Evolutionary conservation across 352 stramenopile genomes (phyloP).

Genomic region (Globisporangium irregulare): DNA sequence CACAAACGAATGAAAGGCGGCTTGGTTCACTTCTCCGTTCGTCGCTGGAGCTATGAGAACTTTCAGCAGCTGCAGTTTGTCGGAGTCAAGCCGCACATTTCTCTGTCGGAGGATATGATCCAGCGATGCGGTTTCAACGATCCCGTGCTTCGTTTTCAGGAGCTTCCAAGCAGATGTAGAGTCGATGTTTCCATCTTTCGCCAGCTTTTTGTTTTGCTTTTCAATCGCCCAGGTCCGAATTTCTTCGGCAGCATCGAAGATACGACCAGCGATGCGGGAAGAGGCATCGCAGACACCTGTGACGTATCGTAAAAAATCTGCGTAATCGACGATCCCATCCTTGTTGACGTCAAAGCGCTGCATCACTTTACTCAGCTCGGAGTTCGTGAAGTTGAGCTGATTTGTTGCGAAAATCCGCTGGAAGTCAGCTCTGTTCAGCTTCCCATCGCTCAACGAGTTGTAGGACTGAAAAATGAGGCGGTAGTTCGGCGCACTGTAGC

Average conservation of each 20-base stretch:
- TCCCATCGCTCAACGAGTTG: slow-evolving; percentile 66
- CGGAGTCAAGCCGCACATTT: slow-evolving; percentile 43
- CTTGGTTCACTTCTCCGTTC: slow-evolving; percentile 64
- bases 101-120: slow-evolving; percentile 64
- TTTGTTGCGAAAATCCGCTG: slow-evolving; percentile 65
- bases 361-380: slow-evolving; percentile 76
- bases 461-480: slow-evolving; percentile 73
- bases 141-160: slow-evolving; percentile 53
- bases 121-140: slow-evolving; percentile 49
- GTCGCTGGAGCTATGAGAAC: slow-evolving; percentile 58
- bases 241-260: slow-evolving; percentile 63
- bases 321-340: slow-evolving; percentile 74
- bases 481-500: slow-evolving; percentile 67
- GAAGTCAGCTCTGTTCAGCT: slow-evolving; percentile 66
- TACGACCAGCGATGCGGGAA: slow-evolving; percentile 41
- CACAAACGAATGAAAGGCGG: slow-evolving; percentile 68
- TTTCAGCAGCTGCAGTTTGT: slow-evolving; percentile 54
- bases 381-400: slow-evolving; percentile 69
- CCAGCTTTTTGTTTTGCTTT: slow-evolving; percentile 73
- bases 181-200: slow-evolving; percentile 79
- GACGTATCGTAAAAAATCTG: slow-evolving; percentile 76
- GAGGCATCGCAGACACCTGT: slow-evolving; percentile 71
- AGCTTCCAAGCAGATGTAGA: slow-evolving; percentile 67
- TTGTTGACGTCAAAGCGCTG: slow-evolving; percentile 76
- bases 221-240: slow-evolving; percentile 70